Evolutionary conservation across 2,329 filamentous ascomycete species (phyloP), one percentile per base, ranked within the genome.

Genomic region (Gyromitra esculenta): DNA sequence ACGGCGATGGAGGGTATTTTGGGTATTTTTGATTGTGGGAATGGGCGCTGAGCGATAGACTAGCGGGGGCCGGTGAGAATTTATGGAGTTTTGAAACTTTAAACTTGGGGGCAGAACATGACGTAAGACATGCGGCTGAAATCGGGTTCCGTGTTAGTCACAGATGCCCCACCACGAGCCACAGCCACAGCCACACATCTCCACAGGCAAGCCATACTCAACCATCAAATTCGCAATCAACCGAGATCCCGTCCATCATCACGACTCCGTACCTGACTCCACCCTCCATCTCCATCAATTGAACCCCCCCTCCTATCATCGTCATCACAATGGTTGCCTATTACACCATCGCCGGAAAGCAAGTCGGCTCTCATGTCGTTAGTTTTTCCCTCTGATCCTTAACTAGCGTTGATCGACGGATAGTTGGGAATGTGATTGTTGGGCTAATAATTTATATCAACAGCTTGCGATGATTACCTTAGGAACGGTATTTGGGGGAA

Each of bases 321-420:
- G 77, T 73, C 78, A 76, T 82, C 83, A 86, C 83, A 81, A 87
- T 87, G 86, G 85, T 87, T 81, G 85, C 83, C 79, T 85, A 85
- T 81, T 87, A 87, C 83, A 84, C 83, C 80, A 82, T 87, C 81
- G 84, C 85, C 81, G 86, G 86, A 83, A 85, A 84, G 81, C 85
- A 87, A 81, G 83, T 87, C 82, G 85, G 86, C 81, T 87, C 86
- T 72, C 86, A 87, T 82, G 81, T 85, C 74, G 85, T 87, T 85
- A 79, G 85, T 86, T 65, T 62, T 68, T 8, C 54, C 21, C 37
- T 52, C 43, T 65, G 41, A 11, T 59, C 31, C 13, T 60, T 4
- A 13, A 11, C 35, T n/a, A 8, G 35, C 43, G 21, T 31, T 50
- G 41, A n/a, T 31, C 25, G 56, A 41, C 67, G 31, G 18, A 18